Percentiles rank a stretch among this genome's conserved stretches.
phyloP scores from a whole-genome alignment of 495 filamentous ascomycete species.

The Usnea hakonensis region DNA sequence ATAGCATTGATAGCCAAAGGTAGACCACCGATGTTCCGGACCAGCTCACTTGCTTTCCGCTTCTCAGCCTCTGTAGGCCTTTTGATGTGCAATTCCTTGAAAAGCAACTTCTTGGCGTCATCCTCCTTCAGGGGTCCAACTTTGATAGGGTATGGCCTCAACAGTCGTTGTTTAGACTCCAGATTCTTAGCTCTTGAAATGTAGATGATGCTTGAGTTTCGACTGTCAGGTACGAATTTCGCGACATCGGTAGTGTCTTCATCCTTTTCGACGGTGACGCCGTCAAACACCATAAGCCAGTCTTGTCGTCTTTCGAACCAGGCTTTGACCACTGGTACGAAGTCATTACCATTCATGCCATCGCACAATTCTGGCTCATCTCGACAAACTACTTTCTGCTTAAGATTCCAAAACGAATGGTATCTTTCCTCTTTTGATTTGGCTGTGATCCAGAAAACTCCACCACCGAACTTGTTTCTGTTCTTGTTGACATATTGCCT shows the following conservation, averaged over 20 bases:
- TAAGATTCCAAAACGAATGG: slow-evolving; percentile 69
- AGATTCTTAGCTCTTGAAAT: slow-evolving; percentile 64
- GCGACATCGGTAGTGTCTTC: slow-evolving; percentile 49
- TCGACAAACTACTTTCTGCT: slow-evolving; percentile 41
- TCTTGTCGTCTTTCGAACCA: slow-evolving; percentile 65
- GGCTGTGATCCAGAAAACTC: slow-evolving; percentile 74
- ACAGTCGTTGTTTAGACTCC: slow-evolving; percentile 58
- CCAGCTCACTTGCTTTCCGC: slow-evolving; percentile 55
- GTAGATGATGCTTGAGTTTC: slow-evolving; percentile 64
- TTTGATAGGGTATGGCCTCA: slow-evolving; percentile 66
- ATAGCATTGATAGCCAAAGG: slow-evolving; percentile 75
- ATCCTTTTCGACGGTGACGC: slow-evolving; percentile 56
- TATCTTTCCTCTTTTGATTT: slow-evolving; percentile 55
- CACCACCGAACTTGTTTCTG: slow-evolving; percentile 58
- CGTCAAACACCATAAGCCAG: slow-evolving; percentile 74
- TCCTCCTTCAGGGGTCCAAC: slow-evolving; percentile 52
- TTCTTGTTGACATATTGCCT: slow-evolving; percentile 70
- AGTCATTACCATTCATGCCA: slow-evolving; percentile 24
- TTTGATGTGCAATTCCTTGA: slow-evolving; percentile 48
- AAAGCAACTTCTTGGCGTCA: slow-evolving; percentile 51
- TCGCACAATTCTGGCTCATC: slow-evolving; percentile 35
- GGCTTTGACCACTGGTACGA: slow-evolving; percentile 52
- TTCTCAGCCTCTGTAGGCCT: slow-evolving; percentile 48
- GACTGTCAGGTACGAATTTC: slow-evolving; percentile 62
- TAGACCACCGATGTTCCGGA: slow-evolving; percentile 60